These are phyloP conservation scores for Fusarium sulawesiense DNA, from an alignment of 2,329 filamentous ascomycete genomes.

Conservation along the genomic window DNA sequence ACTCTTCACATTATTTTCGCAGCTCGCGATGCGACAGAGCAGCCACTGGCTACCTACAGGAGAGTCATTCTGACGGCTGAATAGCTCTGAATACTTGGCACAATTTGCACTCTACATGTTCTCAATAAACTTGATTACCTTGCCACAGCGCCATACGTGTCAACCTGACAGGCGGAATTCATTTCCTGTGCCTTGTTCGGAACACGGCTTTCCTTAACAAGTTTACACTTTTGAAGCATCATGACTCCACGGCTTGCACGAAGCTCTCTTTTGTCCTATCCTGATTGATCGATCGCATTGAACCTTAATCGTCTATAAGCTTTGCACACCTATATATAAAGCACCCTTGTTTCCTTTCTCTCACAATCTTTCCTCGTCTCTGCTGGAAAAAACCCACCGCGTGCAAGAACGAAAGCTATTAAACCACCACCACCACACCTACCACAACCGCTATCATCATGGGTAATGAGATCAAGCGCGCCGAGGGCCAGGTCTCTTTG, in stretches of 20 bases:
- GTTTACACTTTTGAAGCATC: not conserved
- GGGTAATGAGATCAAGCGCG: not conserved
- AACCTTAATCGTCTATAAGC: not conserved
- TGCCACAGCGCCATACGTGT: accelerated
- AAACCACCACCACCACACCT: too few relatives aligned
- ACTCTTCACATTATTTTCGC: constrained; percentile 19
- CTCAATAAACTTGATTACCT: not conserved
- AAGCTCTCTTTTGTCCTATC: not conserved
- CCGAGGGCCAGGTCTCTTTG: accelerated
- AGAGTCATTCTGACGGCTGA: constrained; percentile 1
- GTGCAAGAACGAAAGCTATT: too few relatives aligned
- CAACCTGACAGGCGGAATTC: not conserved
- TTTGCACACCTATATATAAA: too few relatives aligned
- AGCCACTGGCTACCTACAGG: not conserved
- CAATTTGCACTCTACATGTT: not conserved
- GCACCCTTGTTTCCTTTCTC: too few relatives aligned
- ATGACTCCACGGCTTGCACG: not conserved
- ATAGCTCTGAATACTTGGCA: not conserved
- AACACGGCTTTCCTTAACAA: not conserved
- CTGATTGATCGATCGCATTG: accelerated
- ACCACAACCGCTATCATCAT: not conserved
- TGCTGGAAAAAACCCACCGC: too few relatives aligned
- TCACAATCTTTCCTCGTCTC: too few relatives aligned
- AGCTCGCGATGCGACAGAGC: not conserved
- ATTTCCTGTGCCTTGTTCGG: not conserved